Percentiles rank a stretch among this genome's conserved stretches.
These are phyloP conservation scores for Conidiobolus incongruus DNA, from an alignment of 371 early-diverging fungal genomes.

Conservation along the genomic window DNA sequence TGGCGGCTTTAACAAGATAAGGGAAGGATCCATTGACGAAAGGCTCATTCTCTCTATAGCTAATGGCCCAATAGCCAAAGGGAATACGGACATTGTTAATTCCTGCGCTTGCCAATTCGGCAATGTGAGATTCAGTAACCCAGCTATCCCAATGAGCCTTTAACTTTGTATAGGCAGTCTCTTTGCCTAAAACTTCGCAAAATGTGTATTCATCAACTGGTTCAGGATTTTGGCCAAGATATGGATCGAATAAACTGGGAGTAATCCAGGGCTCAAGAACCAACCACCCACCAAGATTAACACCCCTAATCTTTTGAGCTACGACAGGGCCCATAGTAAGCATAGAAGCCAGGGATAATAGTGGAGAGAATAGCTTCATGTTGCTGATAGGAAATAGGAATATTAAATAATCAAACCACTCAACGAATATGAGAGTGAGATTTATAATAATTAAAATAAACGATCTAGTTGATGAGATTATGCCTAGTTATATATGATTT, in stretches of 20 bases:
- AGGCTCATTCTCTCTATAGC: slow-evolving; percentile 21
- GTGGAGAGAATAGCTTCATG: too few species aligned
- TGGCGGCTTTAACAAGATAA: slow-evolving; percentile 28
- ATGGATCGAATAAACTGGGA: slow-evolving; percentile 45
- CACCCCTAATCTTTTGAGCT: slow-evolving; percentile 21
- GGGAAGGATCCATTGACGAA: slow-evolving; percentile 21
- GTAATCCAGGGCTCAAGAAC: slow-evolving; percentile 40
- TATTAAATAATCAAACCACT: too few species aligned
- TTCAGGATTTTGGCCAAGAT: slow-evolving; percentile 7
- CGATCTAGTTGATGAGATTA: too few species aligned
- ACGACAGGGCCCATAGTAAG: too few species aligned
- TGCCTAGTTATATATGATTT: too few species aligned
- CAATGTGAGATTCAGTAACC: slow-evolving; percentile 44
- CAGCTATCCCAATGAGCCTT: slow-evolving; percentile 34
- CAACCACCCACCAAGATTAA: slow-evolving; percentile 35
- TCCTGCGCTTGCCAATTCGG: slow-evolving; percentile 27
- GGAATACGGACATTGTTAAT: slow-evolving; percentile 57
- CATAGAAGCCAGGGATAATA: too few species aligned
- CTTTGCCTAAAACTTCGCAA: slow-evolving; percentile 30
- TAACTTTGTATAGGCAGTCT: slow-evolving; percentile 22
- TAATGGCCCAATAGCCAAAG: slow-evolving; percentile 49
- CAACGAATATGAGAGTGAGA: too few species aligned
- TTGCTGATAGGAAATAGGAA: too few species aligned
- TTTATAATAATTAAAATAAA: too few species aligned
- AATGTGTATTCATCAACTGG: slow-evolving; percentile 39